A percentile compares a stretch with the other conserved stretches of the same genome.
These are phyloP conservation scores for Aspergillus costaricaensis DNA, from an alignment of 2,329 filamentous ascomycete genomes.

Conservation along the genomic window DNA sequence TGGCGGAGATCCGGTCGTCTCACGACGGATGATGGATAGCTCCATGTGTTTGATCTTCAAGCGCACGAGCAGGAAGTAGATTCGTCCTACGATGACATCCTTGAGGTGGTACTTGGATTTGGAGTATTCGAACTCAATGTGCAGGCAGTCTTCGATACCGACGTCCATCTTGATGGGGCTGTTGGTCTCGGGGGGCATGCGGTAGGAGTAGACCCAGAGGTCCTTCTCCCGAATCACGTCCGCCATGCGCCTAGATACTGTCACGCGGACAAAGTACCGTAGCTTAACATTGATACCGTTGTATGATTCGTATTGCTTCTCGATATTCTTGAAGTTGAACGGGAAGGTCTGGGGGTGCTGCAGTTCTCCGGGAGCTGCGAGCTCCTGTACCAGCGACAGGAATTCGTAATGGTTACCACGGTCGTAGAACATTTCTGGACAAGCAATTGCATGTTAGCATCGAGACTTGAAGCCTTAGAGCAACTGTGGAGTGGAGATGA, in stretches of 20 bases:
- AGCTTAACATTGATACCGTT: slow-evolving; percentile 99
- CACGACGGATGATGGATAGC: slow-evolving; percentile 91
- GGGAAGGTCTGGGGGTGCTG: slow-evolving; percentile 98
- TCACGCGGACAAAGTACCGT: slow-evolving; percentile 96
- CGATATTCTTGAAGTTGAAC: slow-evolving; percentile 99
- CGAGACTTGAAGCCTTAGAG: neutral
- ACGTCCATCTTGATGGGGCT: slow-evolving; percentile 99
- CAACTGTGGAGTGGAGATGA: neutral
- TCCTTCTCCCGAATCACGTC: slow-evolving; percentile 99
- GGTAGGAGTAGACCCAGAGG: slow-evolving; percentile 98
- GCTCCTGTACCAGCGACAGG: slow-evolving; percentile 92
- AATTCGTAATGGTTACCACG: slow-evolving; percentile 99
- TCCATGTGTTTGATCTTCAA: slow-evolving; percentile 99
- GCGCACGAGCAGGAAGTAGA: slow-evolving; percentile 95
- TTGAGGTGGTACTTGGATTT: slow-evolving; percentile 99
- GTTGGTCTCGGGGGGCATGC: slow-evolving; percentile 97
- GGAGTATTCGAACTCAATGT: slow-evolving; percentile 99
- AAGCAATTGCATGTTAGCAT: neutral
- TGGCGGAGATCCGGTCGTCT: slow-evolving; percentile 92
- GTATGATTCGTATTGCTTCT: slow-evolving; percentile 99
- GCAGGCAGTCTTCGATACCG: slow-evolving; percentile 96
- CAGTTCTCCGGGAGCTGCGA: slow-evolving; percentile 93
- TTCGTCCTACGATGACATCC: slow-evolving; percentile 96
- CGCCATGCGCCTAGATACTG: slow-evolving; percentile 93
- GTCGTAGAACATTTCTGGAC: slow-evolving; percentile 99